These are phyloP conservation scores for Lactarius vividus DNA, from an alignment of 768 basidiomycete species.

Conservation along the genomic window DNA sequence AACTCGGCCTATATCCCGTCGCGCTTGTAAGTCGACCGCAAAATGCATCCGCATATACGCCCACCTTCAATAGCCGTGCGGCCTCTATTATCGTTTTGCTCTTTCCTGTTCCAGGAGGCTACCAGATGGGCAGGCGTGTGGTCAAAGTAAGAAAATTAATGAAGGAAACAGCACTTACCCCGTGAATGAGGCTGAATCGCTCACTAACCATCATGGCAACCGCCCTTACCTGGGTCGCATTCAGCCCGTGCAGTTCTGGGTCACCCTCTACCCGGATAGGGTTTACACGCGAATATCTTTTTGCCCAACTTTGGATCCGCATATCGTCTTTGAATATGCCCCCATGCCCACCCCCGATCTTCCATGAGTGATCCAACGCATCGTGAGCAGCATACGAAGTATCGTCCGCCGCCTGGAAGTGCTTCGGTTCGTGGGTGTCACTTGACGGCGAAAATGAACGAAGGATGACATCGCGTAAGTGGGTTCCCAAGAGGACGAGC, in stretches of 20 bases:
- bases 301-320: slow-evolving; percentile 79
- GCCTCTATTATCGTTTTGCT: slow-evolving; percentile 90
- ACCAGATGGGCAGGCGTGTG: slow-evolving; percentile 11
- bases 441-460: slow-evolving; percentile 44
- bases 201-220: slow-evolving; percentile 86
- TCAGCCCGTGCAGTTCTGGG: slow-evolving; percentile 62
- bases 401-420: slow-evolving; percentile 42
- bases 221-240: slow-evolving; percentile 74
- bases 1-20: slow-evolving; percentile 57
- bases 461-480: slow-evolving; percentile 68
- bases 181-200: slow-evolving; percentile 78
- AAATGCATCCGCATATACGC: neutral
- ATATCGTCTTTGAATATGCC: slow-evolving; percentile 70
- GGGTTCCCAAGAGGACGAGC: slow-evolving; percentile 64
- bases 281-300: slow-evolving; percentile 54
- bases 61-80: slow-evolving; percentile 72
- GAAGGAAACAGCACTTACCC: slow-evolving; percentile 49
- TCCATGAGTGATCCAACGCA: slow-evolving; percentile 39
- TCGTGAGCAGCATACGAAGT: slow-evolving; percentile 39
- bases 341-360: slow-evolving; percentile 30
- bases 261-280: slow-evolving; percentile 77
- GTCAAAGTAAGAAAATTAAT: slow-evolving; percentile 4
- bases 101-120: slow-evolving; percentile 94
- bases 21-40: neutral
- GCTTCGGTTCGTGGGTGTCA: slow-evolving; percentile 35